A percentile compares a stretch with the other conserved stretches of the same genome.
Conservation (phyloP, 495 filamentous ascomycete genomes). For the Aspergillus coremiiformis region DNA sequence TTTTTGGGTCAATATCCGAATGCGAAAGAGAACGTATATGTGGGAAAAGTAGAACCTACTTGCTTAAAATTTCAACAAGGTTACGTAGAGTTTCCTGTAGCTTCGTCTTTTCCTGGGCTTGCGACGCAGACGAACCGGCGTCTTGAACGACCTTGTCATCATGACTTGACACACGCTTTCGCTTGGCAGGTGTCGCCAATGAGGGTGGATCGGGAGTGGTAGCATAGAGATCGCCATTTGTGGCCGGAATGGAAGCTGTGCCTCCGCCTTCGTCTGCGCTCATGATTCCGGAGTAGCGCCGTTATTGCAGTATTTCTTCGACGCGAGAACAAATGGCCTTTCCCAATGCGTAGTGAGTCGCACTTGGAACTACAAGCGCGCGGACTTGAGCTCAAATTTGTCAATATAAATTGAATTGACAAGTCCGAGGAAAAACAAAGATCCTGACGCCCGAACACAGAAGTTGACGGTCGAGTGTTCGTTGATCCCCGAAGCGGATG, state of each 20-base stretch:
- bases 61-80: constrained; percentile 33
- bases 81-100: constrained; percentile 37
- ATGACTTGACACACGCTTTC: constrained; percentile 38
- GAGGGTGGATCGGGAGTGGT: constrained; percentile 24
- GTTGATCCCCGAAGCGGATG: constrained; percentile 24
- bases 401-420: neutral
- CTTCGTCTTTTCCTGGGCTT: constrained; percentile 26
- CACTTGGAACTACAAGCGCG: neutral
- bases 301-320: constrained; percentile 14
- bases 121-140: constrained; percentile 16
- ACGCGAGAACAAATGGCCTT: constrained; percentile 17
- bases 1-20: too few species aligned
- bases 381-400: neutral
- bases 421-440: neutral
- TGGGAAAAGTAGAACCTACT: constrained; percentile 19
- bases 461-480: constrained; percentile 10
- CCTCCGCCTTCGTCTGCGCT: constrained; percentile 39
- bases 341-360: neutral
- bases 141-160: constrained; percentile 32
- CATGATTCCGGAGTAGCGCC: constrained; percentile 33
- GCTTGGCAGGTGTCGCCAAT: constrained; percentile 38
- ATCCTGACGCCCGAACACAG: neutral
- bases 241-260: constrained; percentile 26
- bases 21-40: neutral
- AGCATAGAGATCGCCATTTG: constrained; percentile 33